Percentiles rank a stretch among this genome's conserved stretches.
Evolutionary conservation across 2,329 filamentous ascomycete genomes (phyloP).

Genomic region (Talaromyces pinophilus): DNA sequence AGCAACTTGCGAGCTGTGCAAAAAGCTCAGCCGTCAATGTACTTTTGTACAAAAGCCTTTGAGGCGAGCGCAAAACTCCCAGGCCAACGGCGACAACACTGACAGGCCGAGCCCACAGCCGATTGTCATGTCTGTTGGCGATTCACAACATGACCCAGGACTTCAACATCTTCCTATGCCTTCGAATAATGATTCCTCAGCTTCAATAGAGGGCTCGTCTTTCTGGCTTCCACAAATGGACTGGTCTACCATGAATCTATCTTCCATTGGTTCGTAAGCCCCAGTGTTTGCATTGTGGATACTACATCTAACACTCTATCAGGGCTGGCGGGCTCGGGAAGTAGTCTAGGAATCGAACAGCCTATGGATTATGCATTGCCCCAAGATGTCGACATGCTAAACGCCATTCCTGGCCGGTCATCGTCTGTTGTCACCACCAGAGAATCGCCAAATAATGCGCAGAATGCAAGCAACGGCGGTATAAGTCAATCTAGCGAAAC

Average conservation of each 20-base stretch:
- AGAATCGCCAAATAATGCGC: neutral
- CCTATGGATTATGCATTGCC: neutral
- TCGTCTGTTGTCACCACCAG: neutral
- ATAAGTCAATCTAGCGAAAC: neutral
- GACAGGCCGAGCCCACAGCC: slow-evolving; percentile 1
- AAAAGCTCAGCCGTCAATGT: neutral
- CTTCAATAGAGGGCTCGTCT: neutral
- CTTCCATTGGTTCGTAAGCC: neutral
- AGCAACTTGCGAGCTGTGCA: slow-evolving; percentile 9
- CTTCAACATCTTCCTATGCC: neutral
- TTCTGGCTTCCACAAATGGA: slow-evolving; percentile 2
- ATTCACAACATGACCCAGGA: neutral
- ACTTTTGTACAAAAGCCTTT: slow-evolving; percentile 8
- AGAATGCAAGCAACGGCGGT: neutral
- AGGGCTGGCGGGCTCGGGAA: neutral
- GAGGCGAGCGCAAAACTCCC: neutral
- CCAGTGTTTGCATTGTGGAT: neutral
- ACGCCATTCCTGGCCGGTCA: neutral
- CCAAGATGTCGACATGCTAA: neutral
- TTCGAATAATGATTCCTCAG: neutral
- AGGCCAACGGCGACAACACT: neutral
- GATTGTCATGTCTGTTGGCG: neutral
- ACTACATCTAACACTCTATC: neutral
- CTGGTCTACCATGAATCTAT: slow-evolving; percentile 1
- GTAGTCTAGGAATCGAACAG: neutral